Evolutionary conservation across 2,329 filamentous ascomycete genomes (phyloP).

Genomic region (Aspergillus intermedius): DNA sequence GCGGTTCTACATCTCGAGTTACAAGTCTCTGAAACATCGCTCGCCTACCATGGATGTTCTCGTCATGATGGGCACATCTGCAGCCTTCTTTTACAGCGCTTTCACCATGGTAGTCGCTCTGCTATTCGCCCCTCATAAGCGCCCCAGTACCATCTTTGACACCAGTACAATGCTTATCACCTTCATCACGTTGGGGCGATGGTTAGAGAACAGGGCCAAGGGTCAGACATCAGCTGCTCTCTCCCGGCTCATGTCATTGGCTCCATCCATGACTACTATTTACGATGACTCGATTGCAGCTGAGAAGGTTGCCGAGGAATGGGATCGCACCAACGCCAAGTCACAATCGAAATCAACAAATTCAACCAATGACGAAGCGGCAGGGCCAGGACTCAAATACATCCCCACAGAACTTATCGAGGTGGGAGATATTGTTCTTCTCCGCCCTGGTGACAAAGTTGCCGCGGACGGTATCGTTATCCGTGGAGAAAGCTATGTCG

Average conservation of each 20-base stretch:
- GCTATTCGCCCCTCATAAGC: conserved; percentile 64
- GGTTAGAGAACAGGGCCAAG: conserved; percentile 88
- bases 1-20: conserved; percentile 91
- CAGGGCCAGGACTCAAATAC: conserved; percentile 66
- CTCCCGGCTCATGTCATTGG: conserved; percentile 88
- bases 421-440: conserved; percentile 84
- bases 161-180: conserved; percentile 98
- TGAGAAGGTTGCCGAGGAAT: conserved; percentile 78
- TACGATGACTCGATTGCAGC: conserved; percentile 91
- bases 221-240: conserved; percentile 93
- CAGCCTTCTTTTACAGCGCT: conserved; percentile 92
- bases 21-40: conserved; percentile 80
- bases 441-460: conserved; percentile 93
- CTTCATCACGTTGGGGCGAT: conserved; percentile 86
- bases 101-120: conserved; percentile 81
- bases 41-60: conserved; percentile 97
- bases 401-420: conserved; percentile 93
- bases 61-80: conserved; percentile 85
- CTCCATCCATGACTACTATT: conserved; percentile 94
- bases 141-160: conserved; percentile 87
- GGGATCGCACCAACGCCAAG: conserved; percentile 42
- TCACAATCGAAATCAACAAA: conserved; percentile 8
- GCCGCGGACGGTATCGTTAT: conserved; percentile 85
- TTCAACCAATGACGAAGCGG: conserved; percentile 9
- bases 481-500: conserved; percentile 83